Percentiles rank a stretch among this genome's conserved stretches.
Evolutionary conservation across 441 rosid species (phyloP).

Genomic region (Erodium moschatum): DNA sequence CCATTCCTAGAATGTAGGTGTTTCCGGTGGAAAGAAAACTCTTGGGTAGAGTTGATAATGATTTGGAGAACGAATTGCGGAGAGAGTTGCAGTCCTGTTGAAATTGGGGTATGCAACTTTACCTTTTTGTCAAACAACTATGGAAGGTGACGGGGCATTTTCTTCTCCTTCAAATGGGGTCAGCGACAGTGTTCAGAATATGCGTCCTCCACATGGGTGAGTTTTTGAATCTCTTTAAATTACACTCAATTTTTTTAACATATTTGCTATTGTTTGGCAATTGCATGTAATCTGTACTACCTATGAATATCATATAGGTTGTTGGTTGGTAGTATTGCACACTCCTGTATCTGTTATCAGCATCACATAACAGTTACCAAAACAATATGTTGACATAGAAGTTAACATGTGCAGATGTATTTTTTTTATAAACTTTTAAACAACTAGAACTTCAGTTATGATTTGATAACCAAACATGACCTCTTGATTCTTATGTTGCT

Average conservation of each 20-base stretch:
- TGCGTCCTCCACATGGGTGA: conserved; percentile 67
- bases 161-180: conserved; percentile 52
- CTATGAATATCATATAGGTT: neutral
- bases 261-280: neutral
- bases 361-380: neutral
- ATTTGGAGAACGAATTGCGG: conserved; percentile 21
- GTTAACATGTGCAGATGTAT: neutral
- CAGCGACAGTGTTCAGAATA: conserved; percentile 39
- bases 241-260: neutral
- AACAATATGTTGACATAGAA: neutral
- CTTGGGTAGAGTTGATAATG: neutral
- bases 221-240: conserved; percentile 8
- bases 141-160: conserved; percentile 59
- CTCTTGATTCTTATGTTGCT: neutral
- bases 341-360: neutral
- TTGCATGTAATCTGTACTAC: neutral
- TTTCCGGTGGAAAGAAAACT: conserved; percentile 4
- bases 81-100: conserved; percentile 41
- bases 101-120: conserved; percentile 46
- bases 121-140: conserved; percentile 35
- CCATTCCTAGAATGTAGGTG: conserved; percentile 4
- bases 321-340: neutral
- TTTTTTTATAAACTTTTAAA: neutral
- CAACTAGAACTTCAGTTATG: neutral
- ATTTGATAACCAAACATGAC: neutral